Evolutionary conservation across 2,329 filamentous ascomycete genomes (phyloP).

Genomic region (Ploettnerulaceae sp.): DNA sequence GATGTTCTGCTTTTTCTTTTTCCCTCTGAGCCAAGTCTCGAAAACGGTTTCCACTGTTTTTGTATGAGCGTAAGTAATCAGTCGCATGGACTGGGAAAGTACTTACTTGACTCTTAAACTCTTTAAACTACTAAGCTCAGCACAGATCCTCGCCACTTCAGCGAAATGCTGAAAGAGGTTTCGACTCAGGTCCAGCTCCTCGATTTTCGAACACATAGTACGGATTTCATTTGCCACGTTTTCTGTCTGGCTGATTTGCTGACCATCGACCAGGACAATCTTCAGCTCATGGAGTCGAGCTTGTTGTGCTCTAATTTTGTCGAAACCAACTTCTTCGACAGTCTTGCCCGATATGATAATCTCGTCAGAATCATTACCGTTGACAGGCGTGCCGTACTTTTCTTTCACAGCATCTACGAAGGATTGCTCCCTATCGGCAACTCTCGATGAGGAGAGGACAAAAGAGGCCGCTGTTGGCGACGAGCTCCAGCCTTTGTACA

Average conservation of each 20-base stretch:
- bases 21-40: constrained; percentile 34
- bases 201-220: constrained; percentile 57
- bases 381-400: constrained; percentile 71
- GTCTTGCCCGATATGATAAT: constrained; percentile 74
- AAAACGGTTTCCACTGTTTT: constrained; percentile 72
- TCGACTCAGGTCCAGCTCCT: constrained; percentile 77
- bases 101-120: constrained; percentile 68
- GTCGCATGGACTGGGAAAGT: not conserved
- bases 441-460: constrained; percentile 71
- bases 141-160: constrained; percentile 67
- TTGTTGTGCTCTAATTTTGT: constrained; percentile 80
- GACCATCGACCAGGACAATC: constrained; percentile 76
- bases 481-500: constrained; percentile 48
- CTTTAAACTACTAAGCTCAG: constrained; percentile 59
- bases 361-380: constrained; percentile 29
- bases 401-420: constrained; percentile 75
- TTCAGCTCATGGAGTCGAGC: constrained; percentile 72
- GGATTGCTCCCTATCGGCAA: constrained; percentile 60
- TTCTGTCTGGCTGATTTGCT: constrained; percentile 50
- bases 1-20: not conserved
- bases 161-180: constrained; percentile 70
- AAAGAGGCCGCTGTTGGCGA: constrained; percentile 77
- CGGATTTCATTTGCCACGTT: constrained; percentile 34
- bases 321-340: constrained; percentile 90
- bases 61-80: not conserved